phyloP scores from a whole-genome alignment of 2,329 filamentous ascomycete species.

The Phialocephala sp. region DNA sequence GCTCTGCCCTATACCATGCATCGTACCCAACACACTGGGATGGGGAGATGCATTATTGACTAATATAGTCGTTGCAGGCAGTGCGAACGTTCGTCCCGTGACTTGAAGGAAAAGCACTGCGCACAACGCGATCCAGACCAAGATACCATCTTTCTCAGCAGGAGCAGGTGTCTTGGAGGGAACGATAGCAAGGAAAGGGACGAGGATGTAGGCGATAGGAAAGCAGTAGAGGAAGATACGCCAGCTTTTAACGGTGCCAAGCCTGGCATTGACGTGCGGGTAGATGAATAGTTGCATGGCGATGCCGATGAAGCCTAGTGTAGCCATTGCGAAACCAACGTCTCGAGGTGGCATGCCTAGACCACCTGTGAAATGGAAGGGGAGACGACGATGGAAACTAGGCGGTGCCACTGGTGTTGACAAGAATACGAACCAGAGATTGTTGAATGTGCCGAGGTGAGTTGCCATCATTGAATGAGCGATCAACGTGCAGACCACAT shows the following conservation, averaged over 20 bases:
- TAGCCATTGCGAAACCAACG: slow-evolving; percentile 77
- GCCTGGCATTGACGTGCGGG: slow-evolving; percentile 65
- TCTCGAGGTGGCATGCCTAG: slow-evolving; percentile 72
- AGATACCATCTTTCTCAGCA: slow-evolving; percentile 37
- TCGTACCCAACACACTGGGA: slow-evolving; percentile 61
- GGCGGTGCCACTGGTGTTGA: slow-evolving; percentile 64
- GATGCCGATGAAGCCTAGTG: slow-evolving; percentile 76
- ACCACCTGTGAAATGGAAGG: slow-evolving; percentile 64
- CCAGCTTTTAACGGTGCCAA: slow-evolving; percentile 72
- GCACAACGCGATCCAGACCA: slow-evolving; percentile 38
- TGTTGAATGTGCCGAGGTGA: slow-evolving; percentile 67
- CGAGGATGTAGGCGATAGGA: slow-evolving; percentile 69
- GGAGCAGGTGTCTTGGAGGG: slow-evolving; percentile 48
- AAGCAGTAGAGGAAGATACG: slow-evolving; percentile 70
- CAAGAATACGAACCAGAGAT: slow-evolving; percentile 64
- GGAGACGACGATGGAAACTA: slow-evolving; percentile 45
- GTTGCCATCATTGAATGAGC: slow-evolving; percentile 72
- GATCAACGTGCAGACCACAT: slow-evolving; percentile 57
- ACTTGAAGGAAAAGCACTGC: slow-evolving; percentile 67
- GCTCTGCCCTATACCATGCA: slow-evolving; percentile 63
- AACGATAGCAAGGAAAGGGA: slow-evolving; percentile 73
- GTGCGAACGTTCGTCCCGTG: slow-evolving; percentile 66
- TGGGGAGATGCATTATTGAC: slow-evolving; percentile 64
- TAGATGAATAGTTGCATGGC: slow-evolving; percentile 73
- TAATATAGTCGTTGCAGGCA: slow-evolving; percentile 35